Conservation (phyloP, 1,284 basidiomycete species). For the Trametes sp. region DNA sequence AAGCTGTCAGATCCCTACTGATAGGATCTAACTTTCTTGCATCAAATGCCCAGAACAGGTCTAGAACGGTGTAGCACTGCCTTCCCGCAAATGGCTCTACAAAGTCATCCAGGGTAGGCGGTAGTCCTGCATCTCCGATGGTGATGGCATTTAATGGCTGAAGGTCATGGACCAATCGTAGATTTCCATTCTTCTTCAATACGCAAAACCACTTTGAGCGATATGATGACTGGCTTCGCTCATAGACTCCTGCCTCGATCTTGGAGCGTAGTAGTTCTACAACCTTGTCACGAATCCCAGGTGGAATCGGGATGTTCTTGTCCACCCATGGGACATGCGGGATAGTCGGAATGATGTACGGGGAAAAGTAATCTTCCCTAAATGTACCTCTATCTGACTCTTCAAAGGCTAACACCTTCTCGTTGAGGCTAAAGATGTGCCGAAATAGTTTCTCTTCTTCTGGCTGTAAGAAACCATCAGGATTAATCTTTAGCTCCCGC, state of each 20-base stretch:
- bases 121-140: constrained; percentile 25
- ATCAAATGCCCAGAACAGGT: constrained; percentile 18
- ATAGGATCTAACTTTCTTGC: constrained; percentile 25
- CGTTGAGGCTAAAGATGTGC: constrained; percentile 40
- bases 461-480: constrained; percentile 37
- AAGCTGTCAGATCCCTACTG: constrained; percentile 38
- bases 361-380: constrained; percentile 45
- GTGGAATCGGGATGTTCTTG: constrained; percentile 48
- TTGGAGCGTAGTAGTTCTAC: constrained; percentile 40
- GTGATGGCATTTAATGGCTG: constrained; percentile 37
- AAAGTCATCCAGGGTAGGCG: constrained; percentile 16
- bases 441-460: constrained; percentile 44
- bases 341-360: constrained; percentile 45
- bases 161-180: constrained; percentile 40
- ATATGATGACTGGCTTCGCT: constrained; percentile 45
- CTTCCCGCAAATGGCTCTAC: constrained; percentile 26
- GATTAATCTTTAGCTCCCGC: constrained; percentile 35
- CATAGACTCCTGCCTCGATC: constrained; percentile 38
- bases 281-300: constrained; percentile 45
- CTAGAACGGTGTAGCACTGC: constrained; percentile 25
- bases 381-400: constrained; percentile 46
- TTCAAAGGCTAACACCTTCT: constrained; percentile 41
- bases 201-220: constrained; percentile 51
- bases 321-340: constrained; percentile 46
- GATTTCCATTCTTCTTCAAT: constrained; percentile 40